These are phyloP conservation scores for Penicillium paradoxum DNA, from an alignment of 495 filamentous ascomycete genomes.

Conservation along the genomic window DNA sequence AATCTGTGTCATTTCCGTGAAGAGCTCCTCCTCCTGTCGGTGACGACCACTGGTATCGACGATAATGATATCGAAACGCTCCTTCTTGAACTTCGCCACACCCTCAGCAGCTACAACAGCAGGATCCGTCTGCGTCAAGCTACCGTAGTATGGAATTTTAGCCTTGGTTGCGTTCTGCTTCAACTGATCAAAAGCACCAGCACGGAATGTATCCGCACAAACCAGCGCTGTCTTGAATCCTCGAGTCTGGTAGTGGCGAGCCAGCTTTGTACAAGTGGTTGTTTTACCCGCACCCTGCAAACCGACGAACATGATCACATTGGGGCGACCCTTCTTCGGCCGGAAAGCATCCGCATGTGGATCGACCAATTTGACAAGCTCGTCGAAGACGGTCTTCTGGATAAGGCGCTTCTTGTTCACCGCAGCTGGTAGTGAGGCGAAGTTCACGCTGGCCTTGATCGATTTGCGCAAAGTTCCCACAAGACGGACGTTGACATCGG, in stretches of 20 bases:
- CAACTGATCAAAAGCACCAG: constrained; percentile 95
- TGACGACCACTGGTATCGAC: constrained; percentile 95
- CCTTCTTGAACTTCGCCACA: constrained; percentile 98
- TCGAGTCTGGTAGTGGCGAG: constrained; percentile 87
- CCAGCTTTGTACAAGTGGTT: constrained; percentile 96
- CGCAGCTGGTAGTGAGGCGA: constrained; percentile 78
- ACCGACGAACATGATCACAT: constrained; percentile 99
- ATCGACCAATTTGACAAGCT: constrained; percentile 91
- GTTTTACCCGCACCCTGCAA: constrained; percentile 97
- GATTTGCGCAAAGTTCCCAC: constrained; percentile 89
- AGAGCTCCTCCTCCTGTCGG: constrained; percentile 89
- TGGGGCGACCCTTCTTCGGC: constrained; percentile 91
- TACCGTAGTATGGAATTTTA: constrained; percentile 98
- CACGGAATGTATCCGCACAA: constrained; percentile 97
- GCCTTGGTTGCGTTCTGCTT: constrained; percentile 99
- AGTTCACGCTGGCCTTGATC: constrained; percentile 85
- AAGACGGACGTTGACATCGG: constrained; percentile 95
- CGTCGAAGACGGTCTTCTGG: constrained; percentile 96
- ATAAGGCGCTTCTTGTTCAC: constrained; percentile 98
- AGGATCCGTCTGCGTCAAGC: constrained; percentile 91
- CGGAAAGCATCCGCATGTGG: constrained; percentile 95
- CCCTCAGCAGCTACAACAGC: constrained; percentile 88
- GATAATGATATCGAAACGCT: constrained; percentile 96
- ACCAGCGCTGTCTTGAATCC: constrained; percentile 94
- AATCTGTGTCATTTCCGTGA: constrained; percentile 98